Evolutionary conservation across 768 basidiomycete genomes (phyloP).

Genomic region (Lactarius deliciosus): DNA sequence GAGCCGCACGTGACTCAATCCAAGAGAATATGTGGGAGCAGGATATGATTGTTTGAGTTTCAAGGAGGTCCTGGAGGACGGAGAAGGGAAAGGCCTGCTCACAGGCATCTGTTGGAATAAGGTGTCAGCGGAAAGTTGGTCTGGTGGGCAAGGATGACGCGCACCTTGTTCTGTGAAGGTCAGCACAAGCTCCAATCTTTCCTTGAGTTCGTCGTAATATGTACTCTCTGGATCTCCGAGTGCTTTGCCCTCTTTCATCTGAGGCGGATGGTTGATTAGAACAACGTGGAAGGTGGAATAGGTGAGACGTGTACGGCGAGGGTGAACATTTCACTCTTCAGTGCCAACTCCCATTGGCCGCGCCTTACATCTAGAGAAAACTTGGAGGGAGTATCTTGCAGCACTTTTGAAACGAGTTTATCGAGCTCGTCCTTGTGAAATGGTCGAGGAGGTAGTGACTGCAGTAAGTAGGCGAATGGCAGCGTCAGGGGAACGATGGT

Average conservation of each 20-base stretch:
- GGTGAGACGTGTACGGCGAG: conserved; percentile 52
- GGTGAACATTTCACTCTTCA: conserved; percentile 68
- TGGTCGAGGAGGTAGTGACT: conserved; percentile 20
- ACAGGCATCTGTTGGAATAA: conserved; percentile 58
- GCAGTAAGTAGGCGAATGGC: conserved; percentile 25
- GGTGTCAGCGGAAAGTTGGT: conserved; percentile 14
- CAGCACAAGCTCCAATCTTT: conserved; percentile 69
- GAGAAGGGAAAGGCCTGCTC: conserved; percentile 72
- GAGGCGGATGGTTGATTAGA: neutral
- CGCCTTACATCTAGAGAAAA: conserved; percentile 57
- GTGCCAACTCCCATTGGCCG: conserved; percentile 71
- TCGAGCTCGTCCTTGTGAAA: conserved; percentile 24
- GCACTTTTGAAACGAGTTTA: conserved; percentile 21
- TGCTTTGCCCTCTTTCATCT: conserved; percentile 70
- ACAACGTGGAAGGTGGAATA: neutral
- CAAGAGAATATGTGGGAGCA: conserved; percentile 88
- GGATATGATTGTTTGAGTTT: conserved; percentile 80
- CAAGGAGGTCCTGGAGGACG: conserved; percentile 77
- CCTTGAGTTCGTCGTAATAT: conserved; percentile 63
- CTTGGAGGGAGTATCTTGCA: conserved; percentile 23
- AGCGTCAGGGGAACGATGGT: conserved; percentile 23
- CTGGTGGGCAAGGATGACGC: conserved; percentile 30
- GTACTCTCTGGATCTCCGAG: conserved; percentile 48
- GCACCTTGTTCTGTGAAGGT: conserved; percentile 76
- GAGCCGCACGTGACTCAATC: conserved; percentile 70